Base-by-base conservation (phyloP, 306 rosid genomes). In the Abrus pulchellus region DNA sequence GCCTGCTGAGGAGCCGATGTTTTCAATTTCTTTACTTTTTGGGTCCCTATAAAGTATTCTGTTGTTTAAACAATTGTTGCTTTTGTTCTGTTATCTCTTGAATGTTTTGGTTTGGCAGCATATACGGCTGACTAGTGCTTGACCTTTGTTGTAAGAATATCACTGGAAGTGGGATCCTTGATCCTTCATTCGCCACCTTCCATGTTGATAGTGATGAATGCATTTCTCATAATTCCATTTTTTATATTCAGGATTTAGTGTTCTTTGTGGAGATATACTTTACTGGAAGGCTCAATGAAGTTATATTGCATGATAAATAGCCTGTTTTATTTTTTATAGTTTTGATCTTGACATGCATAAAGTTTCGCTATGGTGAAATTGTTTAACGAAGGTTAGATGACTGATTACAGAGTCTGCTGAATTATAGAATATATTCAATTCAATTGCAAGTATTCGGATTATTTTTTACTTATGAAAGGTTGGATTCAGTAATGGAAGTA, bases 211-310 rank as follows among this genome's bases (percentile, higher is more conserved):
- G 29, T 74, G 72, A 44, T 30, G 6, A 74, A 13, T 68, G 49
- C 47, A 44, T 53, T 33, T 44, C 5, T 65, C 44, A 14, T 60
- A 5, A 13, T 43, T 75, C 1, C 68, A 62, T 6, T 38, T 61
- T 70, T 83, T 68, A 20, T 62, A 57, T 54, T 71, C 53, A 65
- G 47, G 55, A 55, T 71, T 52, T 34, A 43, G 55, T 65, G 80
- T 56, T 56, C 12, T 33, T 59, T 12, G 1, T 56, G 68, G 49
- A 30, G 49, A 49, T 48, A 62, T 48, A 12, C 62, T 74, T 74
- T 62, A 45, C 32, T 61, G 14, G 32, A 40, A 64, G 32, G 7
- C 32, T 36, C 38, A 1, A n/a, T 29, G 71, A 33, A 64, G 33
- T 52, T 52, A 2, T 30, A 29, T 62, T 20, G 14, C 50, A 53